Evolutionary conservation across 495 filamentous ascomycete genomes (phyloP).

Genomic region (Penicillium malachiteum): DNA sequence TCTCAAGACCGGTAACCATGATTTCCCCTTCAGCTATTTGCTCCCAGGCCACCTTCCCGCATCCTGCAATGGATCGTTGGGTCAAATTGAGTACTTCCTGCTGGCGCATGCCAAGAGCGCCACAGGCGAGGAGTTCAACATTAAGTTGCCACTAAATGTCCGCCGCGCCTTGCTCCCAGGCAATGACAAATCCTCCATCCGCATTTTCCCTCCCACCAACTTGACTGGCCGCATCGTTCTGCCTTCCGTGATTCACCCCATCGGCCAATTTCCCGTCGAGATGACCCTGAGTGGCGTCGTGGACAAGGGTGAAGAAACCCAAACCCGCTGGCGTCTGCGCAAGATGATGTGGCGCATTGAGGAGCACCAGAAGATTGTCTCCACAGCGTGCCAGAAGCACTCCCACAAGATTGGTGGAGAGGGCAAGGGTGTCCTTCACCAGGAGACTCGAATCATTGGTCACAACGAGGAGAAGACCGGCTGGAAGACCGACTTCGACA

Average conservation of each 20-base stretch:
- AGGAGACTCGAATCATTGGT: slow-evolving; percentile 73
- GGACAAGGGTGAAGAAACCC: slow-evolving; percentile 58
- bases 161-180: slow-evolving; percentile 76
- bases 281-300: slow-evolving; percentile 79
- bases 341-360: slow-evolving; percentile 93
- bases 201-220: slow-evolving; percentile 95
- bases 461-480: slow-evolving; percentile 73
- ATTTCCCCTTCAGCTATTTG: slow-evolving; percentile 89
- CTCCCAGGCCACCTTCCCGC: slow-evolving; percentile 85
- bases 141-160: slow-evolving; percentile 64
- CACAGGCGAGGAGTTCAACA: slow-evolving; percentile 62
- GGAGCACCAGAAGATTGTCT: slow-evolving; percentile 75
- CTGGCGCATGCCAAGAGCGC: slow-evolving; percentile 63
- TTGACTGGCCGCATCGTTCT: slow-evolving; percentile 79
- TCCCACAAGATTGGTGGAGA: slow-evolving; percentile 66
- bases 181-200: slow-evolving; percentile 71
- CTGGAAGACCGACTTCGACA: slow-evolving; percentile 95
- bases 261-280: slow-evolving; percentile 75
- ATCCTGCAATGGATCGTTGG: slow-evolving; percentile 69
- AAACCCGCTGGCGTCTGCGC: slow-evolving; percentile 81
- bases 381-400: slow-evolving; percentile 80
- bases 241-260: slow-evolving; percentile 80
- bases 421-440: slow-evolving; percentile 74
- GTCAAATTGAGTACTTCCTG: slow-evolving; percentile 76
- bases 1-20: slow-evolving; percentile 65